Percentiles rank a stretch among this genome's conserved stretches.
phyloP scores from a whole-genome alignment of 306 rosid genomes.

The Quercus gilva region DNA sequence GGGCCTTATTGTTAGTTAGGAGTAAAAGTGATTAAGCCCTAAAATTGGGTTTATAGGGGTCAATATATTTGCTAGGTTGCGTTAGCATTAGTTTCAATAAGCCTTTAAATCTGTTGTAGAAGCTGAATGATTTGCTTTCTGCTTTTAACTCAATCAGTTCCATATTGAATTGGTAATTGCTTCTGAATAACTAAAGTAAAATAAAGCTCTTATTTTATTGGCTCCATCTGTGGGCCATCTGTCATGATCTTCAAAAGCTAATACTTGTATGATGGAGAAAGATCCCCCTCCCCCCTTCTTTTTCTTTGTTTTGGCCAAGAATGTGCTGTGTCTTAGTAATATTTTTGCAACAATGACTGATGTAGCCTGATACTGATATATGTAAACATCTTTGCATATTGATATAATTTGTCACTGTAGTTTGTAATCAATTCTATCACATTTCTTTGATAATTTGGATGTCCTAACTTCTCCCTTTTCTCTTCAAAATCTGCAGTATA shows the following conservation, averaged over 20 bases:
- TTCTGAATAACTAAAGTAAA: not conserved
- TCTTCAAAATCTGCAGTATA: slow-evolving; percentile 65
- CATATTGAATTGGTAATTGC: not conserved
- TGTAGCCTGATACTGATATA: not conserved
- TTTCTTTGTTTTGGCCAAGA: not conserved
- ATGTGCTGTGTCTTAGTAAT: not conserved
- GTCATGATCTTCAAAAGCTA: not conserved
- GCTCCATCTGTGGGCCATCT: not conserved
- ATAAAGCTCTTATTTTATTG: not conserved
- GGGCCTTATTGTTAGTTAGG: too few relatives aligned
- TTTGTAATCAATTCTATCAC: not conserved
- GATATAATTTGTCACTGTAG: not conserved
- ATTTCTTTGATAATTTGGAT: not conserved
- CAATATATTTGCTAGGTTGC: too few relatives aligned
- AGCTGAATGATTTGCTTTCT: not conserved
- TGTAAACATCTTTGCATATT: slow-evolving; percentile 10
- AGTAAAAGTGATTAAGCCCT: too few relatives aligned
- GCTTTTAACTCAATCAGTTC: not conserved
- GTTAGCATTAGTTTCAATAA: too few relatives aligned
- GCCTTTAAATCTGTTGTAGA: not conserved
- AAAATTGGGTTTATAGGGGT: too few relatives aligned
- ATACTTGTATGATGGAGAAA: not conserved
- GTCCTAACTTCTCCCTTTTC: slow-evolving; percentile 18
- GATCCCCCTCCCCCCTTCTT: not conserved
- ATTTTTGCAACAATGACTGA: not conserved